Conservation (phyloP, 2,329 filamentous ascomycete species). For the Zymoseptoria tritici region DNA sequence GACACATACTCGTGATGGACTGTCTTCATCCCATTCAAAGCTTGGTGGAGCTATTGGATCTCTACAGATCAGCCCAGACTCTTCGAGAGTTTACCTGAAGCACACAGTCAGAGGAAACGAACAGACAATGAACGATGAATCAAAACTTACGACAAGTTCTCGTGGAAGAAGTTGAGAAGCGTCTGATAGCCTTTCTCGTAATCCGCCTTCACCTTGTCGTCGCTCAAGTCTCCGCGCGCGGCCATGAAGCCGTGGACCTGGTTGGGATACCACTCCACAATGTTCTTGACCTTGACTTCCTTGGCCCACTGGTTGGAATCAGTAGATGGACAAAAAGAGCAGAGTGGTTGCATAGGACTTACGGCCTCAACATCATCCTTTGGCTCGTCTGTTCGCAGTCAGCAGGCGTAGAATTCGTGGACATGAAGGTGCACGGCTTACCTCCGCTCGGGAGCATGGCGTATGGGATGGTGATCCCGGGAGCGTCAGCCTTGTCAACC, state of each 20-base stretch:
- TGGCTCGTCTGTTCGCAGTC: constrained; percentile 39
- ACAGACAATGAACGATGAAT: constrained; percentile 14
- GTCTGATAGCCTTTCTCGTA: constrained; percentile 45
- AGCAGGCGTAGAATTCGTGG: too few species aligned
- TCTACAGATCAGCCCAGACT: neutral
- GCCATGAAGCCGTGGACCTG: constrained; percentile 32
- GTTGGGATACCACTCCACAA: constrained; percentile 43
- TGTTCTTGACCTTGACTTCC: constrained; percentile 39
- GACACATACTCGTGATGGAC: neutral
- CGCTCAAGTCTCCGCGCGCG: constrained; percentile 37
- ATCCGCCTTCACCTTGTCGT: constrained; percentile 42
- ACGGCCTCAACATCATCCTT: constrained; percentile 40
- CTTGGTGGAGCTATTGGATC: neutral
- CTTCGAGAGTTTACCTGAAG: neutral
- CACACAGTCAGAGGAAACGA: neutral
- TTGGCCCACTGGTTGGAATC: constrained; percentile 37
- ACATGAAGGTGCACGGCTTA: too few species aligned
- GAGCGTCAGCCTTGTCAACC: constrained; percentile 52
- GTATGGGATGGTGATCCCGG: constrained; percentile 49
- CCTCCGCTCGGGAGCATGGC: constrained; percentile 47
- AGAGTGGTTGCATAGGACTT: neutral
- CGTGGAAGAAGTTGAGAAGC: constrained; percentile 46
- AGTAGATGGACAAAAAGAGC: neutral
- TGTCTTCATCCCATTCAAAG: neutral
- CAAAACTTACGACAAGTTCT: constrained; percentile 37